Evolutionary conservation across 83 land plant genomes (phyloP).

Genomic region (Thuja plicata): DNA sequence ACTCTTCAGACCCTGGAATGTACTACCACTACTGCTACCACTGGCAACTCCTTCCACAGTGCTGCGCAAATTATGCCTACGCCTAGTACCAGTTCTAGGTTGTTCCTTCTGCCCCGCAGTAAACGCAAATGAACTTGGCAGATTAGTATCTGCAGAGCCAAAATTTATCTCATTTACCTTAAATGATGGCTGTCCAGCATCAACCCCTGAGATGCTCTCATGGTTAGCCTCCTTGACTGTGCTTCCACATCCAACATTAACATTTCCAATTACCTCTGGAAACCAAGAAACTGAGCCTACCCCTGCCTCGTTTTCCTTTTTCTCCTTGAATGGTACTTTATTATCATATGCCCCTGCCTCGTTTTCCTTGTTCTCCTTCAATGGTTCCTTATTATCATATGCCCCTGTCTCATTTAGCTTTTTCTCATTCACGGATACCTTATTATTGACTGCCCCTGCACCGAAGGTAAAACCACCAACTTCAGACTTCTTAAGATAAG

Average conservation of each 20-base stretch:
- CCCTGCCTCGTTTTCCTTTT: not conserved
- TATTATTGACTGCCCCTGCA: not conserved
- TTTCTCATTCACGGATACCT: not conserved
- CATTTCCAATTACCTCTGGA: not conserved
- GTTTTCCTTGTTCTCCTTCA: not conserved
- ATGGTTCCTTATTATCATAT: not conserved
- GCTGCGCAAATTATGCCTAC: not conserved
- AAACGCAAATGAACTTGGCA: not conserved
- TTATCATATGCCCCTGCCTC: not conserved
- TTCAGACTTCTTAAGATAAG: not conserved
- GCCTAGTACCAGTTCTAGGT: not conserved
- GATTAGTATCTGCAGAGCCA: not conserved
- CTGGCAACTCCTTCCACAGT: not conserved
- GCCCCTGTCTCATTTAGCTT: not conserved
- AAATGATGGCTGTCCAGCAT: conserved; percentile 1
- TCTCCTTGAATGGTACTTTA: not conserved
- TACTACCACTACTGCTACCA: conserved; percentile 1
- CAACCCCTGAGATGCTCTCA: not conserved
- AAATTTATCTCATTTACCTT: not conserved
- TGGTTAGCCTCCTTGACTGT: not conserved
- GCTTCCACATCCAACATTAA: not conserved
- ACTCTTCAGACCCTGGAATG: not conserved
- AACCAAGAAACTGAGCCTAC: not conserved
- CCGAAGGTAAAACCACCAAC: not conserved
- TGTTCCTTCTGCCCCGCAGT: not conserved